Evolutionary conservation across 305 asterid genomes (phyloP).

Genomic region (Solanum hybrid): DNA sequence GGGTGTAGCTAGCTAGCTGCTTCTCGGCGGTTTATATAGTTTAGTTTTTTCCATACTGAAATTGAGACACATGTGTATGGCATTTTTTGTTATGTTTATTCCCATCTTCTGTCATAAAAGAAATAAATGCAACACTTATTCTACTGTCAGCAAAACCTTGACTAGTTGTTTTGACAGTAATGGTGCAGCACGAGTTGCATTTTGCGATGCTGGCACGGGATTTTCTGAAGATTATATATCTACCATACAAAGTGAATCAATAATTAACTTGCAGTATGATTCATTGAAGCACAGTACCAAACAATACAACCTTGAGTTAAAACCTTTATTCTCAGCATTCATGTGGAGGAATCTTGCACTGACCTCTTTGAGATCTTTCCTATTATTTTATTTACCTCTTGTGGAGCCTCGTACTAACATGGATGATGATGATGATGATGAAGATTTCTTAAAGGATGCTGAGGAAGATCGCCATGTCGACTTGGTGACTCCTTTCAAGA

Average conservation of each 20-base stretch:
- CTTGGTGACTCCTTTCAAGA: constrained; percentile 71
- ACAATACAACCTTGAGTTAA: constrained; percentile 57
- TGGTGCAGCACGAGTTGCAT: constrained; percentile 31
- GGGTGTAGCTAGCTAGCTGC: not conserved
- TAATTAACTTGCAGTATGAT: constrained; percentile 27
- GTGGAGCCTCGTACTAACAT: constrained; percentile 51
- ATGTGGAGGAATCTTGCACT: constrained; percentile 66
- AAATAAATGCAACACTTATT: not conserved
- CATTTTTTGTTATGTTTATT: not conserved
- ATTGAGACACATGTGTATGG: not conserved
- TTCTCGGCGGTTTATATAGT: not conserved
- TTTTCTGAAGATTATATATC: constrained; percentile 41
- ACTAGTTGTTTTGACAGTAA: constrained; percentile 34
- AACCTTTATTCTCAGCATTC: constrained; percentile 77
- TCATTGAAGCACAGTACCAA: constrained; percentile 37
- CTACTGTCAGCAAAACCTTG: not conserved
- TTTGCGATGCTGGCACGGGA: constrained; percentile 63
- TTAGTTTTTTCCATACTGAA: not conserved
- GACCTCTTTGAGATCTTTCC: constrained; percentile 72
- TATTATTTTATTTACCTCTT: constrained; percentile 75
- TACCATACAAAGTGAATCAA: constrained; percentile 28
- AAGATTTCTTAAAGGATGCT: constrained; percentile 51
- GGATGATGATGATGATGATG: constrained; percentile 69
- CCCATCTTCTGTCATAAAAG: not conserved
- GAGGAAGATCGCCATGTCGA: constrained; percentile 38